Evolutionary conservation across 2,329 filamentous ascomycete genomes (phyloP), one percentile per base, ranked within the genome.

Genomic region (Massarina eburnea): DNA sequence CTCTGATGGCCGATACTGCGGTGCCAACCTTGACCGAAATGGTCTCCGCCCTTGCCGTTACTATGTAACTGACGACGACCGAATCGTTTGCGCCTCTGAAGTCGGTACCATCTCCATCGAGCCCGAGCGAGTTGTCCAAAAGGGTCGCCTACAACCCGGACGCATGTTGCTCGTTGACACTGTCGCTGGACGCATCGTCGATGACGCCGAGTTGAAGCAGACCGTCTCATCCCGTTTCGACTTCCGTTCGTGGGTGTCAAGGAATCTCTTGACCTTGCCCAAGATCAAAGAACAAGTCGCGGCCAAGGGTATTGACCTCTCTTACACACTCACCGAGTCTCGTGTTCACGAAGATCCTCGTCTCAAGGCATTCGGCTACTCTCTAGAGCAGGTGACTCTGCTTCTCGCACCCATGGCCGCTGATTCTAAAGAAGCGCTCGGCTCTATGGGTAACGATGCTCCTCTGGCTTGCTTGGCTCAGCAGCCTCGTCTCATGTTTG

Each of bases 151-250:
- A 49, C 90, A 96, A 73, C 92, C 92, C 21, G 92, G 92, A 59
- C 91, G 91, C 65, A 97, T 97, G 92, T 80, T 97, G 61, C 79
- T 97, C 53, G 92, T 97, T 57, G 92, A 97, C 67, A 97, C 92
- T 24, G 79, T 91, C 55, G 85, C 84, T 48, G 92, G 92, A 39
- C 88, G 92, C 55, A 94, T 97, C 69, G 95, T 97, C 62, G 91
- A 96, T 62, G 92, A 97, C 69, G 80, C 84, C 43, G 92, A 97
- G 74, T 78, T 97, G 61, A 97, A 97, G 80, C 80, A 84, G 63
- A 89, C 88, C 43, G 91, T 97, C 30, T 80, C 91, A n/a, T 85
- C 80, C 70, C 86, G 92, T 48, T 83, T 91, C 53, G 88, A 96
- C 72, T 97, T 97, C 79, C 81, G 86, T 55, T 73, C 84, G 17